These are phyloP conservation scores for Talaromyces sp. DNA, from an alignment of 2,329 filamentous ascomycete genomes.

Conservation along the genomic window DNA sequence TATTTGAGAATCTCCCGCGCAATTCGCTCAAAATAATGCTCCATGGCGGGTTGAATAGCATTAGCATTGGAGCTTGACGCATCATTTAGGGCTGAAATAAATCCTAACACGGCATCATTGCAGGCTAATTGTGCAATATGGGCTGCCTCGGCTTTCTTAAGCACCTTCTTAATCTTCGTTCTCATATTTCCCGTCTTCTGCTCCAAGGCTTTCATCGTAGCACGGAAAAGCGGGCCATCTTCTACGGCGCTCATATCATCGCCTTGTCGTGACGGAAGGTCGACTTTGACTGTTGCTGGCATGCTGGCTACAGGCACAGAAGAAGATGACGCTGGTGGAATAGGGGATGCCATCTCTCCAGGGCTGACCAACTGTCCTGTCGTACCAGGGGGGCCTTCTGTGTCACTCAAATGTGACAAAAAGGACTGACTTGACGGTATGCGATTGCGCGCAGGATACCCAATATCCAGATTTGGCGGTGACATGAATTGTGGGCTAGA, in stretches of 20 bases:
- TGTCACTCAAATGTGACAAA: slow-evolving; percentile 73
- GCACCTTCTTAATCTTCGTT: slow-evolving; percentile 88
- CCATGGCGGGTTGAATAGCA: slow-evolving; percentile 91
- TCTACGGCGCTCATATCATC: slow-evolving; percentile 83
- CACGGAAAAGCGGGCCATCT: slow-evolving; percentile 91
- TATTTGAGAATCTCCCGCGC: slow-evolving; percentile 84
- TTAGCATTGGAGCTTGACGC: slow-evolving; percentile 88
- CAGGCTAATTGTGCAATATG: slow-evolving; percentile 74
- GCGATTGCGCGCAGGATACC: slow-evolving; percentile 66
- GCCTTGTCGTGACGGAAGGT: slow-evolving; percentile 78
- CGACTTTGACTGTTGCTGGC: slow-evolving; percentile 65
- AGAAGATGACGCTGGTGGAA: slow-evolving; percentile 23
- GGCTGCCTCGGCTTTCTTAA: slow-evolving; percentile 90
- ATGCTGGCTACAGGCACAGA: slow-evolving; percentile 21
- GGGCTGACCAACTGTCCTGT: slow-evolving; percentile 27
- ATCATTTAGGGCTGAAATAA: slow-evolving; percentile 82
- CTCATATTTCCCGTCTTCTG: slow-evolving; percentile 96
- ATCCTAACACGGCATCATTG: slow-evolving; percentile 78
- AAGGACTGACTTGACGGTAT: slow-evolving; percentile 84
- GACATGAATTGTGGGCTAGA: slow-evolving; percentile 57
- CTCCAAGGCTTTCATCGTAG: slow-evolving; percentile 92
- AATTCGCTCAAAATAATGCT: slow-evolving; percentile 98
- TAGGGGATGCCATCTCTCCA: slow-evolving; percentile 29
- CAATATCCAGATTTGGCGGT: slow-evolving; percentile 69
- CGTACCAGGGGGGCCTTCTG: slow-evolving; percentile 51